A percentile compares a stretch with the other conserved stretches of the same genome.
phyloP scores from a whole-genome alignment of 805 yeast species.

The Yarrowia divulgata region DNA sequence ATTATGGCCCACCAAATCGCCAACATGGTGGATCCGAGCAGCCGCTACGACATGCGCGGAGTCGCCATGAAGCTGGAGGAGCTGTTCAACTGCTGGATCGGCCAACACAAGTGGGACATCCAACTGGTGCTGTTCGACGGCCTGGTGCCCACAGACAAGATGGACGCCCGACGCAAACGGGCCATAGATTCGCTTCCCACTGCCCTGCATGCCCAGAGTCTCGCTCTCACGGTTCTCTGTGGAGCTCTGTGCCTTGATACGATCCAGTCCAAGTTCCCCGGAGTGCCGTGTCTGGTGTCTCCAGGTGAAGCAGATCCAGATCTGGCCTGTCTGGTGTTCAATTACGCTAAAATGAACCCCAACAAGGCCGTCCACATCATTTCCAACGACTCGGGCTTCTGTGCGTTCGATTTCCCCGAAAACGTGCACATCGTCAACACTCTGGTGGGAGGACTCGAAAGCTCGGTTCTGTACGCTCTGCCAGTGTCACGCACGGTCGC shows the following conservation, averaged over 20 bases:
- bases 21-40: constrained; percentile 31
- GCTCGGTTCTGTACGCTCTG: constrained; percentile 24
- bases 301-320: constrained; percentile 15
- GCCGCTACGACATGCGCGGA: constrained; percentile 22
- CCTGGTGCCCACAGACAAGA: constrained; percentile 13
- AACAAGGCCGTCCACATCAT: constrained; percentile 23
- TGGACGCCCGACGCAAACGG: constrained; percentile 12
- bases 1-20: constrained; percentile 36
- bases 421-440: constrained; percentile 18
- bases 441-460: constrained; percentile 15
- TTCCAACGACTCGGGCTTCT: constrained; percentile 31
- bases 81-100: constrained; percentile 23
- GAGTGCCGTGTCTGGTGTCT: constrained; percentile 6
- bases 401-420: constrained; percentile 23
- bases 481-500: constrained; percentile 18
- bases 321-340: constrained; percentile 29
- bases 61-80: constrained; percentile 34
- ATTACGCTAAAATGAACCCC: constrained; percentile 17
- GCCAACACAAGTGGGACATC: constrained; percentile 31
- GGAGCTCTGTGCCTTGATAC: constrained; percentile 34
- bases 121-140: constrained; percentile 33
- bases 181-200: constrained; percentile 22
- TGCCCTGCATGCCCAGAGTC: constrained; percentile 14
- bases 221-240: constrained; percentile 17
- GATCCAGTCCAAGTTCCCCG: constrained; percentile 22